Base-by-base conservation (phyloP, 2,329 filamentous ascomycete species). In the Colletotrichum eleusines region DNA sequence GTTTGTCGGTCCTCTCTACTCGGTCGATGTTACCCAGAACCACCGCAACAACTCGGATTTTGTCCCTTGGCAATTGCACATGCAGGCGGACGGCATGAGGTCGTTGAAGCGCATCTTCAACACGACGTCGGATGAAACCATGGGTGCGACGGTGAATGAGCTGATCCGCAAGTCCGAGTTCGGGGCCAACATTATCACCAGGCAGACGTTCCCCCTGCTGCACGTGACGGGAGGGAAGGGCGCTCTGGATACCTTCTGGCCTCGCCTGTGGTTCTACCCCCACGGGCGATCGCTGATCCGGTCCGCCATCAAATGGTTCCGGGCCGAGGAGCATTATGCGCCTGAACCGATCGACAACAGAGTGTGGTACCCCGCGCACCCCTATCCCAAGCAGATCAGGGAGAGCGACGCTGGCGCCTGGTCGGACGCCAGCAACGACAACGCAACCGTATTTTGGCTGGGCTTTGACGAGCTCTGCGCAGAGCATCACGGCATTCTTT, bases 151-250 rank as follows among this genome's bases (percentile, higher is more conserved):
- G 31, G 74, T 79, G 46, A 72, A 67, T 12, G 73, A 78, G 51
- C 80, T 80, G 78, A 75, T 82, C 53, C 74, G 73, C 55, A 66
- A 73, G n/a, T 70, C 79, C 35, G 74, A 75, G 9, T 76, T 84
- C 11, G 80, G 78, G 8, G 77, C 79, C 70, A 83, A 83, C 75
- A 74, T 77, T 20, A 74, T 81, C 64, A 81, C 80, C 18, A 78
- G 78, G 46, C 78, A 78, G 23, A 79, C 81, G 18, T 81, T 79
- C 40, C 76, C 76, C 8, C 64, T 84, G 38, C 79, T 80, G 70
- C 82, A 84, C 74, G 81, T 80, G 73, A 84, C 81, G 0, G 80
- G 81, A 11, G 65, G 75, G 71, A 84, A 84, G 72, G 75, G 76
- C 3, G 74, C 72, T 23, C 66, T 81, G 5, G 73, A 78, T 28